phyloP scores from a whole-genome alignment of 352 stramenopile species.

The Pythium plurisporium region DNA sequence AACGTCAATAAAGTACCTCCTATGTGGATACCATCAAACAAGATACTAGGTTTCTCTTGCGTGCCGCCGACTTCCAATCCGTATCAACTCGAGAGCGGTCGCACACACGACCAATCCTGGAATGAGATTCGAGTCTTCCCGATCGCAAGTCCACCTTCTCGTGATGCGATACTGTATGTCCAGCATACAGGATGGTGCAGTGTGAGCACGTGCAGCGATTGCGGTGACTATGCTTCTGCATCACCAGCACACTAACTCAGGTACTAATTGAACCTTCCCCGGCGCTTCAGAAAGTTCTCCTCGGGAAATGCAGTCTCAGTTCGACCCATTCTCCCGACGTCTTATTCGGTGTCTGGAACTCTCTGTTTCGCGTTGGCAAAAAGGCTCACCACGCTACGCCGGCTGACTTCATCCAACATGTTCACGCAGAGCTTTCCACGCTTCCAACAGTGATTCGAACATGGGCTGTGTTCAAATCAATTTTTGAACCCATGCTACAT shows the following conservation, averaged over 20 bases:
- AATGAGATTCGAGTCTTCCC: constrained; percentile 74
- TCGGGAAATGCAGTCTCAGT: constrained; percentile 55
- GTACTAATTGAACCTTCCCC: constrained; percentile 1
- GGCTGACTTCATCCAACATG: constrained; percentile 29
- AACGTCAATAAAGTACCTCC: constrained; percentile 13
- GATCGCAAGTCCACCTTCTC: constrained; percentile 50
- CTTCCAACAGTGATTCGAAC: constrained; percentile 50
- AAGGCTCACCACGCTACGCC: constrained; percentile 11
- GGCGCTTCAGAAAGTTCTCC: constrained; percentile 44
- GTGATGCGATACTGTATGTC: constrained; percentile 66
- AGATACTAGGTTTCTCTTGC: not conserved
- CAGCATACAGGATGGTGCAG: constrained; percentile 56
- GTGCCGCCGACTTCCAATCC: constrained; percentile 35
- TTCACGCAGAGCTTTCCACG: constrained; percentile 44
- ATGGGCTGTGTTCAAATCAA: no score
- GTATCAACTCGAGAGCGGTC: constrained; percentile 64
- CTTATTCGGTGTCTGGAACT: constrained; percentile 53
- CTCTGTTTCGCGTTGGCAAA: constrained; percentile 49
- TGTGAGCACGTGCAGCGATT: constrained; percentile 57
- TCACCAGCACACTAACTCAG: constrained; percentile 1
- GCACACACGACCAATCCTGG: constrained; percentile 70
- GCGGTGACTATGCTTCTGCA: constrained; percentile 27
- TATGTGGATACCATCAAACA: constrained; percentile 8
- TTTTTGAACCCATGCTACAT: no score
- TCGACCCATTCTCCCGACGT: constrained; percentile 45